These are phyloP conservation scores for Saccharomyces kudriavzevii DNA, from an alignment of 805 yeast species.

Conservation along the genomic window DNA sequence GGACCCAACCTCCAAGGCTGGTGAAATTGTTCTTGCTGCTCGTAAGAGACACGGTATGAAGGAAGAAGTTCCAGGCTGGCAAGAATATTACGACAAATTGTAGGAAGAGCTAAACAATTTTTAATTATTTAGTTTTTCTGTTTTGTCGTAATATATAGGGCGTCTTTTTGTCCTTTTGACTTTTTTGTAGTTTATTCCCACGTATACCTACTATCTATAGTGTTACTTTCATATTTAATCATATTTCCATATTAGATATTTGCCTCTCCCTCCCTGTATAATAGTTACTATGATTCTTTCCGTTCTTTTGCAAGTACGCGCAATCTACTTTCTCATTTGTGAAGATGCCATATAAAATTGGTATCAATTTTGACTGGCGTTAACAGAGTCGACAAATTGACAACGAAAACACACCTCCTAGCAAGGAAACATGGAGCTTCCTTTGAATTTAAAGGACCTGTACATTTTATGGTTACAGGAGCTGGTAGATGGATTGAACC, in stretches of 20 bases:
- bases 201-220: not conserved
- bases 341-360: not conserved
- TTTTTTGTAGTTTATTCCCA: not conserved
- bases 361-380: not conserved
- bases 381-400: not conserved
- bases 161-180: not conserved
- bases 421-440: conserved; percentile 32
- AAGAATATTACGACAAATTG: conserved; percentile 94
- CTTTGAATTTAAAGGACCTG: conserved; percentile 42
- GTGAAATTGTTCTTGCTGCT: conserved; percentile 53
- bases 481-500: conserved; percentile 37
- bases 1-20: conserved; percentile 72
- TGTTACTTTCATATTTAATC: conserved; percentile 1
- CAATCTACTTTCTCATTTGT: not conserved
- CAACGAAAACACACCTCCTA: not conserved
- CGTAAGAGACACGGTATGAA: conserved; percentile 97
- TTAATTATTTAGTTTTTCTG: conserved; percentile 6
- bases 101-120: conserved; percentile 30
- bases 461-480: conserved; percentile 55
- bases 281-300: not conserved
- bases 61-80: conserved; percentile 97
- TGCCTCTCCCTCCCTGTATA: not conserved
- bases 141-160: conserved; percentile 10
- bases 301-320: not conserved
- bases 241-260: not conserved